Evolutionary conservation across 805 yeast species (phyloP), one percentile per base, ranked within the genome.

Genomic region (Teunomyces barrocoloradensis): DNA sequence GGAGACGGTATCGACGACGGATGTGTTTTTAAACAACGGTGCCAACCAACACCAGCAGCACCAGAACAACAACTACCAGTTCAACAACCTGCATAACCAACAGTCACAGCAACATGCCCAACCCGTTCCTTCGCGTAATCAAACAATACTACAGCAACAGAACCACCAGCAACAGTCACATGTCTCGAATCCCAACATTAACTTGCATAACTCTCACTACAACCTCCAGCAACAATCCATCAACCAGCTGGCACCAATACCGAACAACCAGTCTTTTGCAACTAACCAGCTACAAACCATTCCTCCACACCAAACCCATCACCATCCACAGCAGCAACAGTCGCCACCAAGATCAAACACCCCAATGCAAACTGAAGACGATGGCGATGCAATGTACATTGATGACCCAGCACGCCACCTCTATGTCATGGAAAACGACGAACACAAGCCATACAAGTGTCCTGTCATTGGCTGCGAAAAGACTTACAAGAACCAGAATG

Each of bases 381-480:
- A 79, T 43, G 83, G 81, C 51, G 81, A 77, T 54, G 84, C 83
- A 48, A 84, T 85, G 74, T 90, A 90, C 66, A 91, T 94, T 43
- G 97, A 92, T 68, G 97, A 94, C 66, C 99, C 98, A 0, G 97
- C 97, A 0, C 79, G 98, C 53, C 94, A 91, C 63, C 71, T 92
- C 49, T 92, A 94, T 63, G 96, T 91, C 29, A 84, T 88, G 74
- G 97, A 91, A 68, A 85, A 83, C 52, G 91, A 88, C 49, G 97
- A 91, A 57, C 87, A 89, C 64, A 85, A 94, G 66, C 99, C 99
- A 27, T 94, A 85, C 73, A 90, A 87, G 65, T 94, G 99, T 72
- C 99, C 98, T 0, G 99, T 94, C 38, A 87, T 90, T 60, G 99
- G 99, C 6, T 94, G 99, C 69, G 97, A 91, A 58, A 94, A 94